Percentiles rank a stretch among this genome's conserved stretches.
Conservation (phyloP, 1,284 basidiomycete species). For the Rugosomyces carneus region DNA sequence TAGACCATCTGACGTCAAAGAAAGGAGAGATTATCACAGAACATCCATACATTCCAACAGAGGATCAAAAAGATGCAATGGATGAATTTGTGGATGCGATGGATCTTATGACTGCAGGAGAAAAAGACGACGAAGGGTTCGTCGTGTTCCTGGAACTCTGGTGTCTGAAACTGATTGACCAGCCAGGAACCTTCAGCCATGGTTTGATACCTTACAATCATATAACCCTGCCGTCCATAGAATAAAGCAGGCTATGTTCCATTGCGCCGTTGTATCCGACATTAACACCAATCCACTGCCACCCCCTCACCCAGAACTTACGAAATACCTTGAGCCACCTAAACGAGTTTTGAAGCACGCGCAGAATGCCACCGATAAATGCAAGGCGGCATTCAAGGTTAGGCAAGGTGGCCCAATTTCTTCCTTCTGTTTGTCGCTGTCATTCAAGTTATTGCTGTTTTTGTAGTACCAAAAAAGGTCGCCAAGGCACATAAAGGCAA, state of each 20-base stretch:
- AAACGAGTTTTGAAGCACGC: constrained; percentile 57
- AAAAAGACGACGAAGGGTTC: constrained; percentile 67
- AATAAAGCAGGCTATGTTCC: constrained; percentile 88
- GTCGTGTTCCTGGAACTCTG: constrained; percentile 14
- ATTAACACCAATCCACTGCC: constrained; percentile 71
- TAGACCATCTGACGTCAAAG: constrained; percentile 71
- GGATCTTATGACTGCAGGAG: constrained; percentile 75
- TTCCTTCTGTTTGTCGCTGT: neutral
- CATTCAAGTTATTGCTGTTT: neutral
- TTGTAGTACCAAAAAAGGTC: constrained; percentile 52
- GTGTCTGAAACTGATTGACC: neutral
- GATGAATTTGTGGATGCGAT: constrained; percentile 80
- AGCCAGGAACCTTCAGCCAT: constrained; percentile 52
- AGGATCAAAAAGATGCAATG: constrained; percentile 77
- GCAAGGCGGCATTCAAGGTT: constrained; percentile 65
- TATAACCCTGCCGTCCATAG: constrained; percentile 91
- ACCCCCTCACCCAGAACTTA: constrained; percentile 78
- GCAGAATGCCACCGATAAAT: constrained; percentile 49
- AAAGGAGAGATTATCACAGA: constrained; percentile 69
- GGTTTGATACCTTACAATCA: constrained; percentile 75
- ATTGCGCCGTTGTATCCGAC: constrained; percentile 74
- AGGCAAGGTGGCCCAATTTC: constrained; percentile 50
- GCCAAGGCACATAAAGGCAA: constrained; percentile 47
- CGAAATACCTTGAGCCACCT: constrained; percentile 82
- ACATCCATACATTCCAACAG: constrained; percentile 82